phyloP scores from a whole-genome alignment of 768 basidiomycete species.

The Rhizopogon sp. region DNA sequence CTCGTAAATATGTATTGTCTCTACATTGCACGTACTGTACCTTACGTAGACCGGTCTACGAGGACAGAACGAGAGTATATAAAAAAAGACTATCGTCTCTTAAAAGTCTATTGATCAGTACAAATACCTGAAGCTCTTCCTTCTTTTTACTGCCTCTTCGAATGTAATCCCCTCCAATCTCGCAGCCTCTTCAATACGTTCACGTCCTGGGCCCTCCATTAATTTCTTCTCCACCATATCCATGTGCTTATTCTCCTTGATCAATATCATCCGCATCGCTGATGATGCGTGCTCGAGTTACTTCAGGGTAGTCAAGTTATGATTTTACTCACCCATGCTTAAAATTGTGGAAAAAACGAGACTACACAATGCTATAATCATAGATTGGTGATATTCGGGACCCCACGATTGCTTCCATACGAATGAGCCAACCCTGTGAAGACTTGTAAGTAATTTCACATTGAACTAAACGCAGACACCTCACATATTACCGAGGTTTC shows the following conservation, averaged over 20 bases:
- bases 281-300: not conserved
- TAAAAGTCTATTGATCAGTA: conserved; percentile 24
- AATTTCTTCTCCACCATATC: conserved; percentile 42
- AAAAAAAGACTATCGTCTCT: not conserved
- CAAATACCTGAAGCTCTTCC: conserved; percentile 55
- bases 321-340: conserved; percentile 26
- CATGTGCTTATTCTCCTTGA: conserved; percentile 45
- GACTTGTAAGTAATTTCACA: not conserved
- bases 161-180: conserved; percentile 54
- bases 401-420: conserved; percentile 60
- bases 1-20: no score
- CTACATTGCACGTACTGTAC: no score
- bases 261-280: conserved; percentile 43
- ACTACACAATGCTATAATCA: conserved; percentile 42
- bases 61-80: no score
- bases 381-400: conserved; percentile 57
- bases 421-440: conserved; percentile 52
- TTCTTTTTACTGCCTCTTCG: conserved; percentile 52
- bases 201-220: conserved; percentile 39
- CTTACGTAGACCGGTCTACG: no score
- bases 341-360: conserved; percentile 28
- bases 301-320: not conserved
- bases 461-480: conserved; percentile 11
- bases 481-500: conserved; percentile 56
- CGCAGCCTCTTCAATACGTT: conserved; percentile 54